A percentile compares a stretch with the other conserved stretches of the same genome.
Evolutionary conservation across 2,329 filamentous ascomycete species (phyloP).

Genomic region (Pestalotiopsis sp.): DNA sequence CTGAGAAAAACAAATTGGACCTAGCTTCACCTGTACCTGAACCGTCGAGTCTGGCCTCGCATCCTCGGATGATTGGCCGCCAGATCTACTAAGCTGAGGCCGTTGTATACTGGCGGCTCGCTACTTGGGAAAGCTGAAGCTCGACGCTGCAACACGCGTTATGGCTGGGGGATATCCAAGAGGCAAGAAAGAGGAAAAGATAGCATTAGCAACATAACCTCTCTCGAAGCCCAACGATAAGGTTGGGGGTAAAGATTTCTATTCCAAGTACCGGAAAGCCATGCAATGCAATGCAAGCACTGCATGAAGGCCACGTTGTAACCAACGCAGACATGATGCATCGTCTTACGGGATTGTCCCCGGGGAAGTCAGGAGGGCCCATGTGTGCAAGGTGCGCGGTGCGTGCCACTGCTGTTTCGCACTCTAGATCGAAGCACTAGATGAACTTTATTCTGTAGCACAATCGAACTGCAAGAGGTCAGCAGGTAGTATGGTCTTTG

Average conservation of each 20-base stretch:
- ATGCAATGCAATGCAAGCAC: not conserved
- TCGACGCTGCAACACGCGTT: no score
- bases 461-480: no score
- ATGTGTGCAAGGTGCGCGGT: no score
- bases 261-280: not conserved
- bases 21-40: conserved; percentile 3
- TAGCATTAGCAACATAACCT: no score
- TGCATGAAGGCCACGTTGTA: not conserved
- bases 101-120: not conserved
- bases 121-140: not conserved
- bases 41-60: not conserved
- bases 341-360: not conserved
- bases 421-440: no score
- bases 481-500: no score
- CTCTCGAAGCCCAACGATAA: no score
- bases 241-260: not conserved
- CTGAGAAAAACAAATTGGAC: not conserved
- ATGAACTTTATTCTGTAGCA: no score
- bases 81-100: not conserved
- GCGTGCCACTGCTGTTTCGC: no score
- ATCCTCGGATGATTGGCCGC: not conserved
- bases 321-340: not conserved
- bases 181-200: no score
- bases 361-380: no score
- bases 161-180: no score